phyloP scores from a whole-genome alignment of 2,329 filamentous ascomycete species.

The Colletotrichum scovillei region DNA sequence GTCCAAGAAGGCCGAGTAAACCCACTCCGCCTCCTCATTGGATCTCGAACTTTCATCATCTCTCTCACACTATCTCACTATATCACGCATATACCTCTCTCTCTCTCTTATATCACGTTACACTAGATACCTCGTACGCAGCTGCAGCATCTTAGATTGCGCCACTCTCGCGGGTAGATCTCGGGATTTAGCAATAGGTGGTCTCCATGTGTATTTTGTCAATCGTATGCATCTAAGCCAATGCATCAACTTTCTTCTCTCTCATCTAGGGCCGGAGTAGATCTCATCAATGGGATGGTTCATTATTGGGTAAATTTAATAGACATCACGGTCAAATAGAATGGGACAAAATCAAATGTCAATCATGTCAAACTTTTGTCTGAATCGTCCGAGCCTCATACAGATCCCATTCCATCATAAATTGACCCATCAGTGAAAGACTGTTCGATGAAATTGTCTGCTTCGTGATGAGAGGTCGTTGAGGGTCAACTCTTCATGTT shows the following conservation, averaged over 20 bases:
- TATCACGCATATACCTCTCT: not conserved
- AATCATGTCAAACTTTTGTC: not conserved
- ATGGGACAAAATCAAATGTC: not conserved
- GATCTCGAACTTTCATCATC: not conserved
- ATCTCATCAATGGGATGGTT: not conserved
- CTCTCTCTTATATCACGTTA: not conserved
- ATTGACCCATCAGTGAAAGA: no score
- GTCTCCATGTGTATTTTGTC: not conserved
- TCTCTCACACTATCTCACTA: not conserved
- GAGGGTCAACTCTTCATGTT: not conserved
- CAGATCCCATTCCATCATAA: no score
- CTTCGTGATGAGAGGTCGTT: not conserved
- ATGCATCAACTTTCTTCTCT: not conserved
- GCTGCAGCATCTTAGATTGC: not conserved
- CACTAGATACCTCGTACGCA: not conserved
- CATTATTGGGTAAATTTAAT: not conserved
- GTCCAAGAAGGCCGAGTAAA: constrained; percentile 57
- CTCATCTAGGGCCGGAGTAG: not conserved
- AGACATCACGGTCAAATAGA: not conserved
- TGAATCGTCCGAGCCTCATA: no score
- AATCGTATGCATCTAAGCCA: not conserved
- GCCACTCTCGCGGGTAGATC: not conserved
- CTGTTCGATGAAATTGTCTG: no score
- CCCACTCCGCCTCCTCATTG: not conserved
- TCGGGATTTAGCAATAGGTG: not conserved